These are phyloP conservation scores for Collariella sp. DNA, from an alignment of 495 filamentous ascomycete genomes.

Conservation along the genomic window DNA sequence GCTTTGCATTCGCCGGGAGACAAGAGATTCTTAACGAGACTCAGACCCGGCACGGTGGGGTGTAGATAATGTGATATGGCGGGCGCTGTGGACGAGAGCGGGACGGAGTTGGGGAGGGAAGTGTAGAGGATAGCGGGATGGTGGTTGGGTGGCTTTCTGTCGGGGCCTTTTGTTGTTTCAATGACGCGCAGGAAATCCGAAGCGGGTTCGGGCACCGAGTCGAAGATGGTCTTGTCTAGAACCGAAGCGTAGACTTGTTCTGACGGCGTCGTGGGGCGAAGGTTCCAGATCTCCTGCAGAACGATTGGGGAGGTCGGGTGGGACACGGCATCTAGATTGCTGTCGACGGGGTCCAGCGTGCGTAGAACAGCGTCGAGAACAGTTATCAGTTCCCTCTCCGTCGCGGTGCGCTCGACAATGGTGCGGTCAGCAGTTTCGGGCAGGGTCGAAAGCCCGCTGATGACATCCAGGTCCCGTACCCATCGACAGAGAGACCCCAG, in stretches of 20 bases:
- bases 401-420: no score
- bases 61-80: constrained; percentile 28
- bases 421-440: no score
- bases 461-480: constrained; percentile 43
- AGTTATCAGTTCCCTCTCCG: no score
- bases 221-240: constrained; percentile 28
- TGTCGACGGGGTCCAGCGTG: no score
- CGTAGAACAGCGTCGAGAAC: no score
- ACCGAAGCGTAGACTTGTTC: constrained; percentile 30
- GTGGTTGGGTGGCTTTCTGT: constrained; percentile 41
- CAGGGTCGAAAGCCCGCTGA: constrained; percentile 34
- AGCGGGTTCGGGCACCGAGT: constrained; percentile 11
- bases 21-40: constrained; percentile 33
- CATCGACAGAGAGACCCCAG: constrained; percentile 42
- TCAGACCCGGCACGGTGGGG: constrained; percentile 34
- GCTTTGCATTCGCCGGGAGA: no score
- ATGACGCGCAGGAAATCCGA: constrained; percentile 30
- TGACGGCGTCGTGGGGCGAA: constrained; percentile 12
- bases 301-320: constrained; percentile 21
- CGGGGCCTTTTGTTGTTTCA: constrained; percentile 34
- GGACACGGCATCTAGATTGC: constrained; percentile 1
- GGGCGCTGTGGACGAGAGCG: constrained; percentile 22
- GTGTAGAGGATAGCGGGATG: constrained; percentile 40
- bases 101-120: constrained; percentile 28
- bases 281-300: constrained; percentile 30